phyloP scores from a whole-genome alignment of 2,329 filamentous ascomycete species.

The Ilyonectria sp. region DNA sequence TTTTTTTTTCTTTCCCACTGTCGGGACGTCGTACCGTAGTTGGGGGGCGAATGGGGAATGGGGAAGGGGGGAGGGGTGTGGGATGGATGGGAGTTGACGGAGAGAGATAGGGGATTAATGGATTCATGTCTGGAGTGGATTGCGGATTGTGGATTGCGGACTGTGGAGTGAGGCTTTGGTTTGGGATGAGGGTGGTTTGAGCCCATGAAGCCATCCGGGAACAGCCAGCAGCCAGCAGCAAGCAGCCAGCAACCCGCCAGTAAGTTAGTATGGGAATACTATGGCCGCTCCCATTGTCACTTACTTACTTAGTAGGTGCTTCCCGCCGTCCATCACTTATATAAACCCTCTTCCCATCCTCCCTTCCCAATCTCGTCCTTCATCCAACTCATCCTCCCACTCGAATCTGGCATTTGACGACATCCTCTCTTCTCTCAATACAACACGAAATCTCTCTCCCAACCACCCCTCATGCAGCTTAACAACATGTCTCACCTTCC shows the following conservation, averaged over 20 bases:
- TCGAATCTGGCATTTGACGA: conserved; percentile 20
- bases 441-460: conserved; percentile 3
- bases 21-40: not conserved
- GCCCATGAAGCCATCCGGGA: not conserved
- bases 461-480: conserved; percentile 39
- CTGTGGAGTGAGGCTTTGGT: conserved; percentile 23
- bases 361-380: conserved; percentile 15
- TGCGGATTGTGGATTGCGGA: conserved; percentile 11
- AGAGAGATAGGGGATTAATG: conserved; percentile 33
- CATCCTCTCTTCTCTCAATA: conserved; percentile 22
- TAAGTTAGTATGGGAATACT: not conserved
- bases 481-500: conserved; percentile 85
- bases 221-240: not conserved
- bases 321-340: conserved; percentile 13
- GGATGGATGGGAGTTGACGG: conserved; percentile 23
- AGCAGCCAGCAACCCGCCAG: not conserved
- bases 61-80: conserved; percentile 16
- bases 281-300: conserved; percentile 6
- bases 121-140: conserved; percentile 23
- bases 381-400: conserved; percentile 21
- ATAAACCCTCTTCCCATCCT: conserved; percentile 31
- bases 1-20: not conserved
- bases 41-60: conserved; percentile 7
- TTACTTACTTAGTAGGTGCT: not conserved
- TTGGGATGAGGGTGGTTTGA: not conserved